Conservation (phyloP, 108 stramenopile genomes). For the Fragilaria radians region DNA sequence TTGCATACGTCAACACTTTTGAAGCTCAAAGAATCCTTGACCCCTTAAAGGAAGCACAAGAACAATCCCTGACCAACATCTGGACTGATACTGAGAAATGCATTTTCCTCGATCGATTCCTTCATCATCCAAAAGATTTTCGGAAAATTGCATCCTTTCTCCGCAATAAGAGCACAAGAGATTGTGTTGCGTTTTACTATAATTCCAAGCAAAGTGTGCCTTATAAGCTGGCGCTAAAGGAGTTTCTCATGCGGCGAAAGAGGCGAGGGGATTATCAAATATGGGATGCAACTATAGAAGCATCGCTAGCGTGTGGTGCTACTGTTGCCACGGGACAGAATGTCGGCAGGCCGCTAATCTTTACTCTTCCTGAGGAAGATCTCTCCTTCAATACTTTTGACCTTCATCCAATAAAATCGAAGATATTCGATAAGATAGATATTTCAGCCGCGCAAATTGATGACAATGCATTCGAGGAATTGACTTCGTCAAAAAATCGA, state of each 20-base stretch:
- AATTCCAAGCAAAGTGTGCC: constrained; percentile 84
- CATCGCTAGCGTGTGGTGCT: constrained; percentile 65
- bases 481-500: constrained; percentile 18
- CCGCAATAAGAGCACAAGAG: constrained; percentile 80
- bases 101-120: constrained; percentile 94
- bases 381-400: constrained; percentile 40
- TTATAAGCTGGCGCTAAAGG: constrained; percentile 80
- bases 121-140: constrained; percentile 97
- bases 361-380: constrained; percentile 54
- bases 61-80: constrained; percentile 28
- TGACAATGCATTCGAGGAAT: constrained; percentile 22
- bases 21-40: constrained; percentile 45
- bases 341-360: constrained; percentile 62
- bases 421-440: constrained; percentile 46
- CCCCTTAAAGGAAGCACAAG: constrained; percentile 42
- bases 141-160: constrained; percentile 89
- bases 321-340: constrained; percentile 45
- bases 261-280: constrained; percentile 50
- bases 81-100: constrained; percentile 99
- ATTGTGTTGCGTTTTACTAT: constrained; percentile 93
- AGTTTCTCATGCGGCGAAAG: constrained; percentile 74
- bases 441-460: constrained; percentile 27
- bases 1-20: constrained; percentile 55
- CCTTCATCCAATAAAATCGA: constrained; percentile 68
- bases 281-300: constrained; percentile 84